phyloP scores from a whole-genome alignment of 768 basidiomycete species.

The Sistotremastrum niveocremeum region DNA sequence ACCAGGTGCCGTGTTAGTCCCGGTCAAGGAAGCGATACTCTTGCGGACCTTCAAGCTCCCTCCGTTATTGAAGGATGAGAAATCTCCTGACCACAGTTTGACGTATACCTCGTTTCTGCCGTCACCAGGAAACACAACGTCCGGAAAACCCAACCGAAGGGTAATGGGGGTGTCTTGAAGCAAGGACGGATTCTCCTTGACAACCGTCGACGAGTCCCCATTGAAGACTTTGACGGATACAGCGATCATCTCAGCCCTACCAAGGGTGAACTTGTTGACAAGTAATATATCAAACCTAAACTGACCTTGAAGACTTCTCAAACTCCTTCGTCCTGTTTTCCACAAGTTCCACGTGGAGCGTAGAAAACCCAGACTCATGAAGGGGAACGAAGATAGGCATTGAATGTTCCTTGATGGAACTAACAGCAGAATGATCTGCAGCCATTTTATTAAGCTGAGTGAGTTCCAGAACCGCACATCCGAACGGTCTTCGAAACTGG shows the following conservation, averaged over 20 bases:
- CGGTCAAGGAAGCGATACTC: conserved; percentile 45
- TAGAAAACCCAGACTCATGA: conserved; percentile 79
- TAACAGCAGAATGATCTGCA: conserved; percentile 48
- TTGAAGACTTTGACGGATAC: conserved; percentile 79
- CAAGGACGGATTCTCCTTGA: conserved; percentile 73
- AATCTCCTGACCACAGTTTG: conserved; percentile 92
- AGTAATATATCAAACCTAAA: conserved; percentile 1
- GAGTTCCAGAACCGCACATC: conserved; percentile 88
- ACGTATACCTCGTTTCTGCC: conserved; percentile 91
- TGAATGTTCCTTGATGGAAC: conserved; percentile 55
- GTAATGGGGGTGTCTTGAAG: conserved; percentile 74
- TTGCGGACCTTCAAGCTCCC: conserved; percentile 33
- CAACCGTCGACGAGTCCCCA: conserved; percentile 62
- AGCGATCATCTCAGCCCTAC: conserved; percentile 75
- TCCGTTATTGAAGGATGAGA: conserved; percentile 36
- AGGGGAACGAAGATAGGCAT: conserved; percentile 82
- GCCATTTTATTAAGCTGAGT: conserved; percentile 59
- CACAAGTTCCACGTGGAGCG: conserved; percentile 92
- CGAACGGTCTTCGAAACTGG: conserved; percentile 78
- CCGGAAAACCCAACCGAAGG: conserved; percentile 83
- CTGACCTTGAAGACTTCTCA: conserved; percentile 69
- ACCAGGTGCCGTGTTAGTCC: conserved; percentile 33
- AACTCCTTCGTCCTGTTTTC: conserved; percentile 63
- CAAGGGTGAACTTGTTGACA: conserved; percentile 1
- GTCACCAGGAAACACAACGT: conserved; percentile 89